phyloP scores from a whole-genome alignment of 352 stramenopile species.

The Globisporangium nunn region DNA sequence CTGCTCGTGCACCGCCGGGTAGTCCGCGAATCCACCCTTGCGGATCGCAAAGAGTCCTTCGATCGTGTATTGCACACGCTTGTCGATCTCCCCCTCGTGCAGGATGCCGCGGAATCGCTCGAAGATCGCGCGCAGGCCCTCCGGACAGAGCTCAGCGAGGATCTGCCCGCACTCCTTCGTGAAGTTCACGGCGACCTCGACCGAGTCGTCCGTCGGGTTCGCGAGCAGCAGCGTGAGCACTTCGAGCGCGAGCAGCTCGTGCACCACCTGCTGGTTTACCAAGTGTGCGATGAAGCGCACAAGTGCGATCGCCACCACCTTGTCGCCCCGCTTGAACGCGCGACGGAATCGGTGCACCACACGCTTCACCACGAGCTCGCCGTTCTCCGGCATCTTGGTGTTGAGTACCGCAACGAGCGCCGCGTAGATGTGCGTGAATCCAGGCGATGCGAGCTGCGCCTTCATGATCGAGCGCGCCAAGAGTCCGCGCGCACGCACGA shows the following conservation, averaged over 20 bases:
- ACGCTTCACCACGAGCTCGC: constrained; percentile 91
- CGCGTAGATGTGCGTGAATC: constrained; percentile 96
- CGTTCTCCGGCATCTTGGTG: constrained; percentile 97
- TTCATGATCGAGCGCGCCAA: constrained; percentile 94
- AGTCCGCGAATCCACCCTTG: constrained; percentile 93
- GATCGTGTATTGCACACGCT: constrained; percentile 98
- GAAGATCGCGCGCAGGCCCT: constrained; percentile 94
- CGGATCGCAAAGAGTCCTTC: constrained; percentile 96
- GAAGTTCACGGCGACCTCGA: constrained; percentile 98
- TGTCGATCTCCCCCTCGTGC: constrained; percentile 96
- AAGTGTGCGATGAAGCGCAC: constrained; percentile 97
- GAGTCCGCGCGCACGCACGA: constrained; percentile 94
- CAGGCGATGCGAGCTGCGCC: constrained; percentile 92
- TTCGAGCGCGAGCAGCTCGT: constrained; percentile 97
- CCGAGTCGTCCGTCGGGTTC: constrained; percentile 96
- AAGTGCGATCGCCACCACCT: constrained; percentile 91
- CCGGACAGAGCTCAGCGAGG: constrained; percentile 72
- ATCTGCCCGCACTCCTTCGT: constrained; percentile 94
- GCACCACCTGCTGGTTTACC: constrained; percentile 97
- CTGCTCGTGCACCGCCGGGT: constrained; percentile 90
- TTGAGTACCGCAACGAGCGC: constrained; percentile 97
- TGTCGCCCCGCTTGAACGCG: constrained; percentile 96
- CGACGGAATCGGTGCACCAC: constrained; percentile 94
- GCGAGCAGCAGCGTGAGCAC: constrained; percentile 95
- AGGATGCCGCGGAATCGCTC: constrained; percentile 96